phyloP scores from a whole-genome alignment of 371 early-diverging fungal genomes.

The Lichtheimia corymbifera region DNA sequence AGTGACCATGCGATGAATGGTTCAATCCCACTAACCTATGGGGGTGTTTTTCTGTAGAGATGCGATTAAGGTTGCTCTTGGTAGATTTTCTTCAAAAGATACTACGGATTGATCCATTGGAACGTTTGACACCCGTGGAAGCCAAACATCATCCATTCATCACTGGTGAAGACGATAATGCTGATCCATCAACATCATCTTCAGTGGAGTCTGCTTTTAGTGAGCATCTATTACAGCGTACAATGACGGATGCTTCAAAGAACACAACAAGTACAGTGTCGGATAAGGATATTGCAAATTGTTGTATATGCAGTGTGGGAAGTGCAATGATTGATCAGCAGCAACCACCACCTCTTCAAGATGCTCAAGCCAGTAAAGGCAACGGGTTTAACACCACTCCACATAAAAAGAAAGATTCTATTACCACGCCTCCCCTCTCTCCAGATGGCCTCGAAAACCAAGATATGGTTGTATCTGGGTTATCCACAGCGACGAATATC shows the following conservation, averaged over 20 bases:
- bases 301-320: background rate
- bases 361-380: no score
- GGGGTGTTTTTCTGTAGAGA: constrained; percentile 59
- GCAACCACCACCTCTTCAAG: no score
- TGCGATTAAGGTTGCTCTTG: constrained; percentile 65
- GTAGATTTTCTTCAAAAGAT: constrained; percentile 91
- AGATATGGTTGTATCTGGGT: no score
- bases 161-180: constrained; percentile 78
- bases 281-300: background rate
- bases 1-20: no score
- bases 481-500: no score
- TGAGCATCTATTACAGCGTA: no score
- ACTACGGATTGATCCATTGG: constrained; percentile 88
- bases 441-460: no score
- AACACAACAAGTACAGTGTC: background rate
- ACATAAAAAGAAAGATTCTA: no score
- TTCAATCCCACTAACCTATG: background rate
- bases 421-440: no score
- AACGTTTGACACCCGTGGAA: constrained; percentile 94
- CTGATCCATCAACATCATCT: constrained; percentile 36
- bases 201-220: constrained; percentile 1
- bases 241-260: no score
- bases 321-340: no score
- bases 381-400: no score
- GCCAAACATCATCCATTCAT: constrained; percentile 95